Evolutionary conservation across 2,329 filamentous ascomycete species (phyloP), one percentile per base, ranked within the genome.

Genomic region (Colletotrichum abscissum): DNA sequence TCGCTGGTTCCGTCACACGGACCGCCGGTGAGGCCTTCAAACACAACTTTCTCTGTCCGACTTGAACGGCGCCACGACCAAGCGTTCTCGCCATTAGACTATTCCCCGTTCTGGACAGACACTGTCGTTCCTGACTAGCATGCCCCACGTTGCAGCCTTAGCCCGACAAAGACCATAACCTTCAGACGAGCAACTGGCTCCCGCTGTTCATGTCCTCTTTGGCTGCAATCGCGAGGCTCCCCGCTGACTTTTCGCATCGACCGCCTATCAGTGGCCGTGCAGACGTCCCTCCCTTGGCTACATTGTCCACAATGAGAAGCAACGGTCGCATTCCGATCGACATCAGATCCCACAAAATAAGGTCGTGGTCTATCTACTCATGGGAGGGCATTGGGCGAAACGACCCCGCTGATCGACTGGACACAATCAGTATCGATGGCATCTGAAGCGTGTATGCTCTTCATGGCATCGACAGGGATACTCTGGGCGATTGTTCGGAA

Each of bases 1-100:
- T 66, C 19, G n/a, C 28, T 12, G 62, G 54, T 49, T 49, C 26
- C 55, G 38, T 56, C 24, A 56, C 71, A 73, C 67, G 57, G 71
- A 66, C 62, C 35, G 49, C 52, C 52, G 33, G 28, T 5, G 14
- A 66, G 22, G 49, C 28, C 30, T 60, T 54, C 67, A 73, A 66
- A 71, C 67, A 71, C 19, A 8, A n/a, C 42, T 56, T 30, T 49
- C 46, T 46, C 22, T 42, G 52, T 54, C 33, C 9, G 24, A 35
- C 59, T 59, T 60, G 42, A 65, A 62, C 67, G 56, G 60, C 56
- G 67, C 56, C 62, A 30, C 60, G 67, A 42, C 71, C 67, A 73
- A 71, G 71, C 56, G 71, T 73, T 71, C 49, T 12, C 35, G 19
- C 26, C 58, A 69, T 72, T 49, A 54, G 35, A 72, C 62, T 71